These are phyloP conservation scores for Pichia sp. DNA, from an alignment of 1,139 yeast genomes.

Conservation along the genomic window DNA sequence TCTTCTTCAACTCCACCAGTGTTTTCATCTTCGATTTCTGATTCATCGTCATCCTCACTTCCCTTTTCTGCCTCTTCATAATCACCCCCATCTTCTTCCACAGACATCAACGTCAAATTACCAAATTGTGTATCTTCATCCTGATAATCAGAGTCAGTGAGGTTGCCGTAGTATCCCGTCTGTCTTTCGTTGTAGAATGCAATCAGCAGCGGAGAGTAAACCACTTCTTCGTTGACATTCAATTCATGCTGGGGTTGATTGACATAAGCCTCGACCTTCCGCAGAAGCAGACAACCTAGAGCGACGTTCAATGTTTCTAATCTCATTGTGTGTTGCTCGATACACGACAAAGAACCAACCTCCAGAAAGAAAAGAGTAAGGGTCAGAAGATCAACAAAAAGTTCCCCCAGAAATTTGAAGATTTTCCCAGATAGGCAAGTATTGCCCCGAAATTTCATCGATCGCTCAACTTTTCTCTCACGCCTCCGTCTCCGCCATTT, in stretches of 20 bases:
- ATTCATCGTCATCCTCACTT: background rate
- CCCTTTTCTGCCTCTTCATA: background rate
- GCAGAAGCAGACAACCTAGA: no score
- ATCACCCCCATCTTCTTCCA: background rate
- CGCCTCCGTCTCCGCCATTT: background rate
- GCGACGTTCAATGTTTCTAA: no score
- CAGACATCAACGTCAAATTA: background rate
- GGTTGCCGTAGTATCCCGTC: background rate
- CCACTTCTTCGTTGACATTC: background rate
- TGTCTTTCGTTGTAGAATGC: background rate
- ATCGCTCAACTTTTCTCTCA: no score
- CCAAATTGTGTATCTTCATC: background rate
- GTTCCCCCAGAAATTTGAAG: no score
- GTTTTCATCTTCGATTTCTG: background rate
- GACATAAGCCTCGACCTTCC: no score
- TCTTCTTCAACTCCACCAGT: background rate
- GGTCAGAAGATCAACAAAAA: no score
- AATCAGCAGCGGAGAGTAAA: slow-evolving; percentile 2
- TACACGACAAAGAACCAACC: no score
- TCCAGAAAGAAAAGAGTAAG: no score
- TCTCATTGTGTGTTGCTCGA: no score
- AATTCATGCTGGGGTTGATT: no score
- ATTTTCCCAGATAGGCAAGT: no score
- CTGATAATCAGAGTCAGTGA: background rate
- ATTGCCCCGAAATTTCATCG: no score